Base-by-base conservation (phyloP, 805 yeast genomes). In the Myxozyma melibiosi region DNA sequence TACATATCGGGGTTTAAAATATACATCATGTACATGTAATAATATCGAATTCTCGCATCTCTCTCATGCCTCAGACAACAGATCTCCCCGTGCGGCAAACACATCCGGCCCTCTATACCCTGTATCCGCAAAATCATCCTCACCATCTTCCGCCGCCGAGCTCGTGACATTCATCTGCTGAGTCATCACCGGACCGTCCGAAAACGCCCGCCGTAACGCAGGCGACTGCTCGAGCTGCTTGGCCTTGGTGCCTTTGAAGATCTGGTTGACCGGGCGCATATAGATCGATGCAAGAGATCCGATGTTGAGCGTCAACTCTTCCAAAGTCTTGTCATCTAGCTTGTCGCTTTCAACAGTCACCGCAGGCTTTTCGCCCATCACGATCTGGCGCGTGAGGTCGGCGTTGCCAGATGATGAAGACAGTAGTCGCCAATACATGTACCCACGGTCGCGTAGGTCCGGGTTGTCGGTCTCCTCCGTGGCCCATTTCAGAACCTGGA, bases 251-350 rank as follows among this genome's bases (percentile, higher is more conserved):
- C 51, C 56, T 18, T 53, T 57, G 45, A 60, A 60, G n/a, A 60
- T 60, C 38, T 60, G 64, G 35, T 22, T 33, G 28, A 47, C 58
- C 4, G 64, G 96, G 64, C 90, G 87, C 65, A 91, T 74, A 67
- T 90, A 92, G 13, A 91, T 82, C 0, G 96, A 85, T 0, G 95
- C 91, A 51, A 92, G 73, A 0, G 90, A 76, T 1, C 97, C 97
- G 33, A 91, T 84, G 63, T 84, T 84, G 61, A 90, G 74, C 65
- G 88, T 95, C 52, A 91, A 74, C 67, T 91, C 97, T 64, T 90
- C 96, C 34, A 91, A 70, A 13, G 86, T 79, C 1, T 73, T 71
- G 0, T 86, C 84, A 60, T 89, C 92, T 54, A 90, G 74, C 53
- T 81, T 82, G 42, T 88, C 90, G 55, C 82, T 83, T 20, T 86